Evolutionary conservation across 176 grass and related monocot genomes (phyloP), one percentile per base, ranked within the genome.

Genomic region (Ensete glaucum): DNA sequence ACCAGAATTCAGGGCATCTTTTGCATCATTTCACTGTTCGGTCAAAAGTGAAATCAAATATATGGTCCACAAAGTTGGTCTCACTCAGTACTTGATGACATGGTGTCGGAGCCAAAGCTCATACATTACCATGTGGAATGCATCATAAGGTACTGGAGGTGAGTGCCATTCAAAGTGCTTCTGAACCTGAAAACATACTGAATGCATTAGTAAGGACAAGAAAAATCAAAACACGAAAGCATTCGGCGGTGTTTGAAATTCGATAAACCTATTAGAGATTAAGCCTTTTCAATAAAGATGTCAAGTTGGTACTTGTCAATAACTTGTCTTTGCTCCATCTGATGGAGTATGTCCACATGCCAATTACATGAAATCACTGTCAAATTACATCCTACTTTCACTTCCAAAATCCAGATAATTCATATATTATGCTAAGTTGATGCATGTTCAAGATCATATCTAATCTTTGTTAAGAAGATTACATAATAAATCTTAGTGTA

Each of bases 41-140:
- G 26, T 34, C 24, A 34, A 8, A 43, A 16, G 25, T 29, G 29
- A 34, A 34, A 34, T 34, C 29, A 34, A 34, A 34, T 34, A 5
- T 34, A 20, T 48, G 7, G 27, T 50, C 67, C 67, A 52, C 51
- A 9, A 52, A 70, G 29, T 34, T 5, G 29, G 29, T 34, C 29
- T 34, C 29, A 34, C 29, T 74, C 52, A 74, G 72, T 78, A 85
- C 79, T 90, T 99, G 70, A 99, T 94, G 60, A 94, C 88, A 94
- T 91, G 83, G 78, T 89, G 88, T 56, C 95, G 80, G 69, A 91
- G 72, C 95, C 95, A 94, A 51, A 99, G 71, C 54, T 94, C 95
- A 77, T 94, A 99, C 95, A 99, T 99, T 75, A 90, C 78, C 95
- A 94, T 99, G 81, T 94, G 95, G 71, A 99, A 99, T 78, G 88